Evolutionary conservation across 225 moss, liverwort and hornwort genomes (phyloP).

Genomic region (Sphagnum contortum): DNA sequence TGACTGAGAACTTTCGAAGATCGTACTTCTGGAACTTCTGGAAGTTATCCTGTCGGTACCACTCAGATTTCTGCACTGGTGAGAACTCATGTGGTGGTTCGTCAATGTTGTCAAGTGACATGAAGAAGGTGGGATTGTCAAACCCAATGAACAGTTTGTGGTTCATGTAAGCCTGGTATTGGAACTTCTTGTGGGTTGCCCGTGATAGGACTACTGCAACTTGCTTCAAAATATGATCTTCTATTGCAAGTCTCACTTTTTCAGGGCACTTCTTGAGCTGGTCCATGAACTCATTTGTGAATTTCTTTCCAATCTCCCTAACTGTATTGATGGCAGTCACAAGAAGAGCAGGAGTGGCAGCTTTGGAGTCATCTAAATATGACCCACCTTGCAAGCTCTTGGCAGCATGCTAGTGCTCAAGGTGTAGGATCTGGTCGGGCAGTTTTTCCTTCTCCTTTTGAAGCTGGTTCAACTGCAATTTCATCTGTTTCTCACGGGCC

Average conservation of each 20-base stretch:
- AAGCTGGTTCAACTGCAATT: neutral
- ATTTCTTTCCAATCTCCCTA: constrained; percentile 15
- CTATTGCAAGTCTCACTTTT: too few relatives aligned
- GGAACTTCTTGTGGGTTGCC: constrained; percentile 12
- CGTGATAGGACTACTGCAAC: constrained; percentile 8
- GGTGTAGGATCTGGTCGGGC: constrained; percentile 7
- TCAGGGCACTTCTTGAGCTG: neutral
- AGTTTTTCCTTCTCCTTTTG: neutral
- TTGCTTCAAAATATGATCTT: too few relatives aligned
- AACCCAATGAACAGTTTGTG: neutral
- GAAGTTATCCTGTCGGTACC: neutral
- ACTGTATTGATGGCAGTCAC: constrained; percentile 17
- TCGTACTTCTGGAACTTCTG: constrained; percentile 15
- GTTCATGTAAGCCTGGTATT: constrained; percentile 15
- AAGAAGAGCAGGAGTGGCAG: constrained; percentile 21
- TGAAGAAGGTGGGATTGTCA: neutral
- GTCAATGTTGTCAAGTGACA: too few relatives aligned
- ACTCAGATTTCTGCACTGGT: neutral
- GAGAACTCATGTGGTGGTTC: neutral
- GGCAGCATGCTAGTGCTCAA: constrained; percentile 11
- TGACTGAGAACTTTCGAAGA: constrained; percentile 12
- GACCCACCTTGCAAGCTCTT: constrained; percentile 9
- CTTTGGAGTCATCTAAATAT: constrained; percentile 21
- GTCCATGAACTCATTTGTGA: constrained; percentile 8
- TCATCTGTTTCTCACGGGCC: neutral